Evolutionary conservation across 129 eudicot species (phyloP).

Genomic region (Centrapalus pauciflorus): DNA sequence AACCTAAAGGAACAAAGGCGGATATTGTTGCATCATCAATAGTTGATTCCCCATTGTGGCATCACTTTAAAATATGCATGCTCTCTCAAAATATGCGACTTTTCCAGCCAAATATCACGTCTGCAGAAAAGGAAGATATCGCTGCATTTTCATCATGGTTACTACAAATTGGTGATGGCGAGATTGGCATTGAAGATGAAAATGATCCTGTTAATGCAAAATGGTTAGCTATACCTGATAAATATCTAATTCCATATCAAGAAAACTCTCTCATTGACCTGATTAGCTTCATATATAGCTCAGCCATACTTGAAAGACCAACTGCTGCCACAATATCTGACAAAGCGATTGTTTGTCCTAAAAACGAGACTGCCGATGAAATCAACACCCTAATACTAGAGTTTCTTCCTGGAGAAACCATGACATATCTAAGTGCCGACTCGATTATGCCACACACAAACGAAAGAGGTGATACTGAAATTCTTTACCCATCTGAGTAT

Average conservation of each 20-base stretch:
- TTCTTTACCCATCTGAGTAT: slow-evolving; percentile 6
- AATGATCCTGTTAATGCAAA: not conserved
- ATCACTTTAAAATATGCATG: not conserved
- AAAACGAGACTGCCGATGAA: slow-evolving; percentile 2
- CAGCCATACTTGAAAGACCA: not conserved
- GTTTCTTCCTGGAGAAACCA: not conserved
- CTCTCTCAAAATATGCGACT: not conserved
- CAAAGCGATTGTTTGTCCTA: slow-evolving; percentile 8
- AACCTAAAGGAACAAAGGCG: not conserved
- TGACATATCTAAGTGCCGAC: not conserved
- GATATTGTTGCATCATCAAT: not conserved
- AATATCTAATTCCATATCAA: not conserved
- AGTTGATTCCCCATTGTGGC: not conserved
- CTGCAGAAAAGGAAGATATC: not conserved
- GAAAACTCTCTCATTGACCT: not conserved
- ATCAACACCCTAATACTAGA: not conserved
- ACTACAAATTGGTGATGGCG: not conserved
- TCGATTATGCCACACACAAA: not conserved
- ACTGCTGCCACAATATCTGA: not conserved
- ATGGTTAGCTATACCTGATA: not conserved
- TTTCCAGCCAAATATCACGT: not conserved
- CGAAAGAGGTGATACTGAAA: not conserved
- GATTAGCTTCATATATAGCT: not conserved
- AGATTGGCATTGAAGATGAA: not conserved
- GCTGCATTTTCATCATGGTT: not conserved